Evolutionary conservation across 106 monocot genomes (phyloP).

Genomic region (Dendrobium huoshanense): DNA sequence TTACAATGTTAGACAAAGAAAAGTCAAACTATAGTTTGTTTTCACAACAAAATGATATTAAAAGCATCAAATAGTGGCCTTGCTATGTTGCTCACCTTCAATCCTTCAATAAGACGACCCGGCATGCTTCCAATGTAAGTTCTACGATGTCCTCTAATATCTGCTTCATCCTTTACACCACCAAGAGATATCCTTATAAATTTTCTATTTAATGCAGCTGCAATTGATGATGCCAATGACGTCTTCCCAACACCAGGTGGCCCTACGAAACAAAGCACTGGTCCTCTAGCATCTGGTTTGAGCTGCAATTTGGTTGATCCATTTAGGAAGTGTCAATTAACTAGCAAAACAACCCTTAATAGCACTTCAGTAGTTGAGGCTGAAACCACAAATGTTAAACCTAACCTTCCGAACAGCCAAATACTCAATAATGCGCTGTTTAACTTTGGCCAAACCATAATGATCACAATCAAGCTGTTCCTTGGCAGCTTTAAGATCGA

Average conservation of each 20-base stretch:
- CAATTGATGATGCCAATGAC: constrained; percentile 97
- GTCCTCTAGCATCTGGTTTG: constrained; percentile 97
- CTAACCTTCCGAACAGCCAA: constrained; percentile 93
- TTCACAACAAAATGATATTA: not conserved
- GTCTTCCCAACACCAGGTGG: constrained; percentile 99
- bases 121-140: constrained; percentile 99
- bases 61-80: not conserved
- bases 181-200: constrained; percentile 94
- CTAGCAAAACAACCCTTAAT: not conserved
- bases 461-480: constrained; percentile 90
- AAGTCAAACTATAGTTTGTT: not conserved
- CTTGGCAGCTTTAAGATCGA: constrained; percentile 83
- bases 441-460: constrained; percentile 88
- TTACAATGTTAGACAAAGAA: not conserved
- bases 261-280: constrained; percentile 96
- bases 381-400: not conserved
- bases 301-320: constrained; percentile 50
- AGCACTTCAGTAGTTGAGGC: not conserved
- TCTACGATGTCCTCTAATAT: constrained; percentile 95
- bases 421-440: constrained; percentile 98
- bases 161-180: constrained; percentile 98
- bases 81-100: constrained; percentile 52
- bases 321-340: not conserved
- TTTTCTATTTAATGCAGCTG: constrained; percentile 83
- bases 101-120: constrained; percentile 94